A percentile compares a stretch with the other conserved stretches of the same genome.
Evolutionary conservation across 257 asterid genomes (phyloP).

Genomic region (Forsythia suspensa): DNA sequence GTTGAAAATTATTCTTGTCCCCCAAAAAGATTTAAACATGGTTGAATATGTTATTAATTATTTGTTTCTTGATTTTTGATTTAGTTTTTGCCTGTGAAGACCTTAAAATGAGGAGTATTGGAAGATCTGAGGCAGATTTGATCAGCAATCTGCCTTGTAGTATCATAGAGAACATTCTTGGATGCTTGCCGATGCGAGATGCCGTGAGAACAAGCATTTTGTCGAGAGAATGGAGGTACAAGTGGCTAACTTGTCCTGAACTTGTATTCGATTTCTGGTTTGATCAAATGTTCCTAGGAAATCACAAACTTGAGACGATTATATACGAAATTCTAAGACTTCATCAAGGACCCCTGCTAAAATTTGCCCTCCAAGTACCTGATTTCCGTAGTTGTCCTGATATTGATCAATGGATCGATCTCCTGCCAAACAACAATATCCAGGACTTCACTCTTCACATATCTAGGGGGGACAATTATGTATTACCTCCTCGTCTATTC

Average conservation of each 20-base stretch:
- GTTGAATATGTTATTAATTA: neutral
- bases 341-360: slow-evolving; percentile 49
- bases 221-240: slow-evolving; percentile 60
- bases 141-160: slow-evolving; percentile 45
- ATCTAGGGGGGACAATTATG: slow-evolving; percentile 42
- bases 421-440: slow-evolving; percentile 40
- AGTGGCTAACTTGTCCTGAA: slow-evolving; percentile 51
- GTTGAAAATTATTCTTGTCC: too few relatives aligned
- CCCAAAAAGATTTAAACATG: neutral
- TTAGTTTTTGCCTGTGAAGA: slow-evolving; percentile 14
- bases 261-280: slow-evolving; percentile 54
- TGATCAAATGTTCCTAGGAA: slow-evolving; percentile 50
- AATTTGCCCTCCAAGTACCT: slow-evolving; percentile 47
- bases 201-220: slow-evolving; percentile 55
- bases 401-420: slow-evolving; percentile 45
- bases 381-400: slow-evolving; percentile 41
- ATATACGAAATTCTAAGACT: slow-evolving; percentile 44
- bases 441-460: slow-evolving; percentile 52
- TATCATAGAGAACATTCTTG: slow-evolving; percentile 50
- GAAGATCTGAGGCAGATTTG: slow-evolving; percentile 30
- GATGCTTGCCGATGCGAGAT: slow-evolving; percentile 64
- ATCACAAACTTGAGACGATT: slow-evolving; percentile 43
- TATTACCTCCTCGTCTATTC: slow-evolving; percentile 38
- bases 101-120: slow-evolving; percentile 31
- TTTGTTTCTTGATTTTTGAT: slow-evolving; percentile 1